These are phyloP conservation scores for Carallia brachiata DNA, from an alignment of 345 rosid genomes.

Conservation along the genomic window DNA sequence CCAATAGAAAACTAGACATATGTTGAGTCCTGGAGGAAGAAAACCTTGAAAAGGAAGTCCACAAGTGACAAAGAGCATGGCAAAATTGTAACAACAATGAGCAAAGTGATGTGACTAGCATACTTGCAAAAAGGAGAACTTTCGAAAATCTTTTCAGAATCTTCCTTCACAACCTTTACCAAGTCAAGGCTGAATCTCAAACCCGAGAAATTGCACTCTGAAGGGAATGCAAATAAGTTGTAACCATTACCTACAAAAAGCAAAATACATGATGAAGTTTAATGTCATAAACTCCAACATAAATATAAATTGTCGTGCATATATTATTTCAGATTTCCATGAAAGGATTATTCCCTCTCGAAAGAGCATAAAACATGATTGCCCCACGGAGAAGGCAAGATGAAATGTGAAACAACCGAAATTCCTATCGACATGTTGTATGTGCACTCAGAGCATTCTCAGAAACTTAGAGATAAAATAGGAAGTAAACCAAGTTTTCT, in stretches of 20 bases:
- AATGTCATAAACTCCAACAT: neutral
- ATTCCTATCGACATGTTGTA: neutral
- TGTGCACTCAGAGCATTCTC: neutral
- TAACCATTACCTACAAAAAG: constrained; percentile 58
- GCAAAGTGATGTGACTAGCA: constrained; percentile 19
- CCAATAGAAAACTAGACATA: no score
- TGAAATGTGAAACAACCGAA: neutral
- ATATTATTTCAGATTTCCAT: neutral
- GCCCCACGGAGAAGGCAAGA: neutral
- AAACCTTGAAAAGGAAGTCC: neutral
- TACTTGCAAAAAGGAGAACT: constrained; percentile 61
- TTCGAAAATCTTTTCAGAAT: constrained; percentile 42
- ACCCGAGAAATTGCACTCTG: constrained; percentile 97
- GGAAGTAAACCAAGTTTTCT: neutral
- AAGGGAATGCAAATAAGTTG: constrained; percentile 89
- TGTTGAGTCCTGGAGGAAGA: neutral
- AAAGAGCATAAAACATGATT: neutral
- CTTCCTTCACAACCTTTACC: constrained; percentile 69
- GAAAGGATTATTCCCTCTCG: neutral
- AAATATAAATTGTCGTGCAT: constrained; percentile 1
- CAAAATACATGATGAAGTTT: neutral
- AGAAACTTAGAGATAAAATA: neutral
- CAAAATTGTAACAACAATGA: neutral
- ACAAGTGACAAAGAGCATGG: neutral
- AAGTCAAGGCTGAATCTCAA: constrained; percentile 68